Conservation (phyloP, 768 basidiomycete genomes). For the Tulasnella sp. region DNA sequence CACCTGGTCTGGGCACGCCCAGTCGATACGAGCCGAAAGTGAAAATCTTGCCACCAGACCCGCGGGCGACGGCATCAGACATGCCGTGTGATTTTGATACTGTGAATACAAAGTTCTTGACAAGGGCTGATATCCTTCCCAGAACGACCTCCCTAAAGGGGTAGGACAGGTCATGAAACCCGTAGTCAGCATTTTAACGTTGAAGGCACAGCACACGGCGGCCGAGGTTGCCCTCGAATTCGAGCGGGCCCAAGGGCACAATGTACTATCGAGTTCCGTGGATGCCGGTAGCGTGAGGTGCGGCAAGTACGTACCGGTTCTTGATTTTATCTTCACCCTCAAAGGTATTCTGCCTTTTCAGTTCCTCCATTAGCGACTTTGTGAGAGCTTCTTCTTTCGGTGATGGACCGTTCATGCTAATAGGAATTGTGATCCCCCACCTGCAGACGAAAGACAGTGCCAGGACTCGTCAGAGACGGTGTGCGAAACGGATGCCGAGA, state of each 20-base stretch:
- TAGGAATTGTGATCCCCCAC: constrained; percentile 73
- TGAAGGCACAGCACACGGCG: not conserved
- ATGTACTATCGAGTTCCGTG: not conserved
- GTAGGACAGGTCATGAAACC: not conserved
- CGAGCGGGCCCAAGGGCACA: not conserved
- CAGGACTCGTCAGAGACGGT: not conserved
- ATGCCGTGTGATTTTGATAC: constrained; percentile 72
- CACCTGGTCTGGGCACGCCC: constrained; percentile 91
- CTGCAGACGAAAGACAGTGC: not conserved
- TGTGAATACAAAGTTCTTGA: constrained; percentile 86
- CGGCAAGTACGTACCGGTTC: constrained; percentile 58
- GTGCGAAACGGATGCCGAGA: not conserved
- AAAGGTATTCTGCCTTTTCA: constrained; percentile 76
- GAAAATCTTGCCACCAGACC: constrained; percentile 97
- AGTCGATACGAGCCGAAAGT: constrained; percentile 98
- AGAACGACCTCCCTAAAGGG: constrained; percentile 77
- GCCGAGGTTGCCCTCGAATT: not conserved
- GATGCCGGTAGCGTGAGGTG: not conserved
- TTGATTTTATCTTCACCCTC: constrained; percentile 83
- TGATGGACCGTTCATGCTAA: constrained; percentile 65
- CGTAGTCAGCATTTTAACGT: not conserved
- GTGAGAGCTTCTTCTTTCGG: constrained; percentile 79
- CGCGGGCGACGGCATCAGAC: constrained; percentile 77
- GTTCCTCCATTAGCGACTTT: constrained; percentile 79
- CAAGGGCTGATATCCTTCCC: constrained; percentile 77